A percentile compares a stretch with the other conserved stretches of the same genome.
Evolutionary conservation across 2,329 filamentous ascomycete species (phyloP).

Genomic region (Hypoxylon sp.): DNA sequence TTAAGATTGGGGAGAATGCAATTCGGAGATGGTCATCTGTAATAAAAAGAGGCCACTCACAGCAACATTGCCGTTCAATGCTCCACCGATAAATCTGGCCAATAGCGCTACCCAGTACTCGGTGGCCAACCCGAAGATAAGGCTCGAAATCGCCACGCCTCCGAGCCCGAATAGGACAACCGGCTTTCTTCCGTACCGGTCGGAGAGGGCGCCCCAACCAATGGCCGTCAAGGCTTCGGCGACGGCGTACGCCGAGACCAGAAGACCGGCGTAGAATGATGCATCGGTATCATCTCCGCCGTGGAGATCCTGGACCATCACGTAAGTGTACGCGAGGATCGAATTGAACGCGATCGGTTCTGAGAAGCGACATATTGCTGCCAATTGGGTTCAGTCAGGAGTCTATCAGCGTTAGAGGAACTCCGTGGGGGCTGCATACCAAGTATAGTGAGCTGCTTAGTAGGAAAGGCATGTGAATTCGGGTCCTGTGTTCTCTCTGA

Average conservation of each 20-base stretch:
- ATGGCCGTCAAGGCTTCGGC: slow-evolving; percentile 61
- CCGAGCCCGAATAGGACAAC: slow-evolving; percentile 56
- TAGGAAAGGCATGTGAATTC: slow-evolving; percentile 57
- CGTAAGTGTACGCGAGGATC: slow-evolving; percentile 61
- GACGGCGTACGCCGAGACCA: slow-evolving; percentile 61
- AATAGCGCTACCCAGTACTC: slow-evolving; percentile 61
- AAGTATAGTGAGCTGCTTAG: slow-evolving; percentile 62
- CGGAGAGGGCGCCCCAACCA: slow-evolving; percentile 60
- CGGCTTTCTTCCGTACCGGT: slow-evolving; percentile 58
- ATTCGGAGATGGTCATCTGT: too few species aligned
- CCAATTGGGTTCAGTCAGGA: slow-evolving; percentile 6
- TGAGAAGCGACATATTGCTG: slow-evolving; percentile 62
- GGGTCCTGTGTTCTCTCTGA: slow-evolving; percentile 35
- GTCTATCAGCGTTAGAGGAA: neutral
- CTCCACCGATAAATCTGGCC: slow-evolving; percentile 59
- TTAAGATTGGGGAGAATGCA: too few species aligned
- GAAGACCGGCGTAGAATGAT: slow-evolving; percentile 66
- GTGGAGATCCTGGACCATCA: slow-evolving; percentile 60
- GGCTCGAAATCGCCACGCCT: slow-evolving; percentile 58
- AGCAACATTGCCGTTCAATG: slow-evolving; percentile 59
- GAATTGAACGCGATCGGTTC: slow-evolving; percentile 64
- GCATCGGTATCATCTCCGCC: slow-evolving; percentile 57
- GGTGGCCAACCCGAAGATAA: slow-evolving; percentile 60
- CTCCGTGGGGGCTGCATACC: slow-evolving; percentile 49
- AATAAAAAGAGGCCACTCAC: slow-evolving; percentile 45